Evolutionary conservation across 192 early-diverging fungal species (phyloP), one percentile per base, ranked within the genome.

Genomic region (Backusella tuberculispora): DNA sequence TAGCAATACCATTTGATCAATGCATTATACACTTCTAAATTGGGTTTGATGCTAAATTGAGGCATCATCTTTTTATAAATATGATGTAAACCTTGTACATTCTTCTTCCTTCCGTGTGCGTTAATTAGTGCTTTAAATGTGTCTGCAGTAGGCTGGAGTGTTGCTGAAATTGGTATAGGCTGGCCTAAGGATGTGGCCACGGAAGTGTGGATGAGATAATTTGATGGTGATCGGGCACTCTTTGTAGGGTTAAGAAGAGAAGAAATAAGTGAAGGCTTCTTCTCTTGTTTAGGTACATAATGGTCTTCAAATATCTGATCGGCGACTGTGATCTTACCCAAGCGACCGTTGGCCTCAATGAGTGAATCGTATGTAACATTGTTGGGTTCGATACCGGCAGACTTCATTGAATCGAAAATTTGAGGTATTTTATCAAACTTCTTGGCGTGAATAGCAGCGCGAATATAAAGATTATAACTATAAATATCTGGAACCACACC

Each of bases 61-160:
- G 81, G 81, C 77, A 83, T 79, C 71, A 83, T 74, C 7, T 73
- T 71, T 2, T 71, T 47, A 48, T 83, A 78, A 40, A 83, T 83
- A 7, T 76, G 40, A 7, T 63, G 19, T 60, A 83, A 29, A 4
- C 72, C 69, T 5, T 46, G 26, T 7, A 76, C 12, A 56, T 83
- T 76, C 63, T 75, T 75, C 15, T 66, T 44, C 6, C 60, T 14
- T 6, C 81, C 81, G n/a, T 83, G 78, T 6, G 81, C 77, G 47
- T 83, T 72, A 21, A 83, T 73, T 29, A 83, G 69, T 5, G 81
- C 45, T 1, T 50, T 45, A 19, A 83, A 83, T 13, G 74, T 74
- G n/a, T 71, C 47, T 10, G 47, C 53, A 3, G 71, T 44, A 37
- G 80, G 80, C 6, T 42, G 60, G 7, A 66, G 65, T 38, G 8